phyloP scores from a whole-genome alignment of 164 flowering plant genomes.

The Stephania yunnanensis region DNA sequence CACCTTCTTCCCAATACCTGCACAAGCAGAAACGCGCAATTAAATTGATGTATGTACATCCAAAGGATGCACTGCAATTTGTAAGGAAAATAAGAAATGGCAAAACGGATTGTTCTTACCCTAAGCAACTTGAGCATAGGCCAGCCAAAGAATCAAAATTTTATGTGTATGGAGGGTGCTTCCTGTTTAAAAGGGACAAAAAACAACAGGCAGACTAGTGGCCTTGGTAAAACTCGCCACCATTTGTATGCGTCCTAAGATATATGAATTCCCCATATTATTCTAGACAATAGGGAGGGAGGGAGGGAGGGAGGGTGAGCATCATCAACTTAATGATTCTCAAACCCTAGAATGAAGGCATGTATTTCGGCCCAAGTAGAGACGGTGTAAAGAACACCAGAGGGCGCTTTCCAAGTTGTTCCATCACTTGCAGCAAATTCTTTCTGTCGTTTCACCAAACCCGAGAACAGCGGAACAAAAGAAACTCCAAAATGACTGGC shows the following conservation, averaged over 20 bases:
- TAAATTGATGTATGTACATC: too few species aligned
- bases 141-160: neutral
- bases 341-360: slow-evolving; percentile 28
- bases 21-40: neutral
- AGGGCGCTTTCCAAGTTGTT: slow-evolving; percentile 24
- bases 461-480: slow-evolving; percentile 31
- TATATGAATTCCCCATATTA: slow-evolving; percentile 13
- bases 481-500: slow-evolving; percentile 29
- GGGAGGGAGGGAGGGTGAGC: neutral
- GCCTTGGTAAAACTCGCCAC: slow-evolving; percentile 24
- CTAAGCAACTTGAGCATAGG: neutral
- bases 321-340: slow-evolving; percentile 1
- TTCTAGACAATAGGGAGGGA: neutral
- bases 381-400: slow-evolving; percentile 31
- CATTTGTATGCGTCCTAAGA: slow-evolving; percentile 18
- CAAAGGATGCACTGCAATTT: neutral
- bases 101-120: neutral
- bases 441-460: slow-evolving; percentile 30
- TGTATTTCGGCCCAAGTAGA: slow-evolving; percentile 36
- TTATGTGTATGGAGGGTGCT: slow-evolving; percentile 6
- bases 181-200: slow-evolving; percentile 10
- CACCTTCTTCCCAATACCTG: slow-evolving; percentile 9
- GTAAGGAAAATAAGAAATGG: too few species aligned
- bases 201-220: slow-evolving; percentile 15
- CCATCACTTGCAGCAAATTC: slow-evolving; percentile 16